Conservation (phyloP, 108 stramenopile species). For the Cylindrotheca closterium region DNA sequence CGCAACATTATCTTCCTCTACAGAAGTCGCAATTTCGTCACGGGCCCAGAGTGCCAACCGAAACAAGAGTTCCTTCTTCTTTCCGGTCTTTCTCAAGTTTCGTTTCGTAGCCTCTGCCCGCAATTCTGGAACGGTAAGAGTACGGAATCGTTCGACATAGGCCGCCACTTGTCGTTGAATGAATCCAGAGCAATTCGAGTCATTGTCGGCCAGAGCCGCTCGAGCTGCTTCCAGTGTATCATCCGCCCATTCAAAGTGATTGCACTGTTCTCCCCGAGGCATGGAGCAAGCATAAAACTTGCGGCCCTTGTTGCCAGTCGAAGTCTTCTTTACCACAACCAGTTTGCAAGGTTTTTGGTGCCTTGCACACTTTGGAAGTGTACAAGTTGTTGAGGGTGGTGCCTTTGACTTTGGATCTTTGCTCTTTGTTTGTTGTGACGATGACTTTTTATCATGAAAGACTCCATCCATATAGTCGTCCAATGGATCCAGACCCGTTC, state of each 20-base stretch:
- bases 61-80: constrained; percentile 73
- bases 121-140: constrained; percentile 79
- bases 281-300: constrained; percentile 85
- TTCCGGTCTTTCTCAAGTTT: constrained; percentile 54
- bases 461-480: constrained; percentile 86
- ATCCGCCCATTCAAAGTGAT: constrained; percentile 89
- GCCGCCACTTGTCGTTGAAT: constrained; percentile 77
- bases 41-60: constrained; percentile 77
- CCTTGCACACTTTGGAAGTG: constrained; percentile 65
- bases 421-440: constrained; percentile 1
- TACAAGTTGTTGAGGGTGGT: background rate
- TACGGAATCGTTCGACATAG: constrained; percentile 51
- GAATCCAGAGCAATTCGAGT: constrained; percentile 68
- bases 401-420: constrained; percentile 9
- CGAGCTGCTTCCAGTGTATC: constrained; percentile 73
- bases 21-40: constrained; percentile 64
- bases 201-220: constrained; percentile 53
- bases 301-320: constrained; percentile 80
- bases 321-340: constrained; percentile 78
- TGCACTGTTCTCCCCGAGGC: constrained; percentile 85
- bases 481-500: constrained; percentile 75
- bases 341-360: constrained; percentile 79
- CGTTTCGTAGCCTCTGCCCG: constrained; percentile 57
- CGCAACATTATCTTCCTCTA: constrained; percentile 18
- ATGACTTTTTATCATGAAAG: constrained; percentile 26